Base-by-base conservation (phyloP, 208 protist species). In the Crithidia acanthocephali region DNA sequence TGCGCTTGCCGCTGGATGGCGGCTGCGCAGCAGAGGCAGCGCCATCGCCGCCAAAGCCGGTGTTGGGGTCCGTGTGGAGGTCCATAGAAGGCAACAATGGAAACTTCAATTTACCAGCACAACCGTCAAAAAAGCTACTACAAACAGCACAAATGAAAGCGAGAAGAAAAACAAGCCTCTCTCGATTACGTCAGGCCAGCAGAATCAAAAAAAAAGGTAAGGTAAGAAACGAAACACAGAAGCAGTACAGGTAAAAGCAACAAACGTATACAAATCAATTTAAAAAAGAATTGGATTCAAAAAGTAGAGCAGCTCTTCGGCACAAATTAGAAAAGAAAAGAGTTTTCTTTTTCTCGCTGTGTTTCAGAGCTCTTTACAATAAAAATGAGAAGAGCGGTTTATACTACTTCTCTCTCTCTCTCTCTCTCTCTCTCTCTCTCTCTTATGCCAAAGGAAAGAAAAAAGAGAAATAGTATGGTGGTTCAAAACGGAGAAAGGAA, bases 1-100 rank as follows among this genome's bases (percentile, higher is more conserved):
- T 66, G 62, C 72, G 63, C 58, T 68, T 62, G 18, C 35, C 45
- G 7, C 45, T 33, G 1, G 64, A 53, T 7, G 32, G 47, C 42
- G 56, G 45, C 22, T 71, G 63, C 0, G 20, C 32, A 2, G 53
- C 18, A 2, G 25, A 18, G 20, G 16, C 16, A 8, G 28, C 51
- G 33, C 4, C 70, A 23, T 50, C 32, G 23, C n/a, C 53, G 30
- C 42, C 58, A 10, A 27, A 47, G 16, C 47, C 61, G 2, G 18
- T 47, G n/a, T 56, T 56, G 7, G 72, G 58, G 50, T 77, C 72
- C 13, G 35, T 16, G 57, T 72, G 50, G 9, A 30, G 32, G 35
- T 77, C 72, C 72, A 77, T 75, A 9, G 56, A 53, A 25, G 22
- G 23, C 48, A 25, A 30, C 22, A 53, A 30, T 15, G 4, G 18